Conservation (phyloP, 495 filamentous ascomycete genomes). For the Lentithecium fluviatile region DNA sequence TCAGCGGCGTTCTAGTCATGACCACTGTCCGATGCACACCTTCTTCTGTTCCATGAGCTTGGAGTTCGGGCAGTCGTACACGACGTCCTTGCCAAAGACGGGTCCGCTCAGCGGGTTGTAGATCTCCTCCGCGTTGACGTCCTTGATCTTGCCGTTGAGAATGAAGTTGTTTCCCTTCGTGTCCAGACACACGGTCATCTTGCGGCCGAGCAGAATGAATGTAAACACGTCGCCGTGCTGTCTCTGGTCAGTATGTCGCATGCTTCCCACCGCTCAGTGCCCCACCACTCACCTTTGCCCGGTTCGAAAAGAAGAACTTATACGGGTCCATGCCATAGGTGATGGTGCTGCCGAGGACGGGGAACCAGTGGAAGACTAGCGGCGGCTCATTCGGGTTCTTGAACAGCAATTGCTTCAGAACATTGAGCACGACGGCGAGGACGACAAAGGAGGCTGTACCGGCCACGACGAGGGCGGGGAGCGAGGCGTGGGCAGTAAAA, state of each 20-base stretch:
- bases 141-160: conserved; percentile 60
- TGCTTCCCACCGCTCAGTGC: background rate
- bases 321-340: conserved; percentile 65
- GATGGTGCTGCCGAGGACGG: conserved; percentile 62
- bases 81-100: conserved; percentile 63
- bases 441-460: conserved; percentile 33
- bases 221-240: conserved; percentile 66
- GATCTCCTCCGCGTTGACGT: conserved; percentile 65
- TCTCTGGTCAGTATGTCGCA: background rate
- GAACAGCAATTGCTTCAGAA: conserved; percentile 45
- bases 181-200: conserved; percentile 61
- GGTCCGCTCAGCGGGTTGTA: conserved; percentile 62
- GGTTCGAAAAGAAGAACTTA: conserved; percentile 58
- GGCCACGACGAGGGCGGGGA: conserved; percentile 21
- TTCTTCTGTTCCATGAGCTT: conserved; percentile 72
- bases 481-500: conserved; percentile 13
- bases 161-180: conserved; percentile 65
- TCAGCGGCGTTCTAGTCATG: background rate
- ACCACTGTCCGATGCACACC: conserved; percentile 32
- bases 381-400: conserved; percentile 56
- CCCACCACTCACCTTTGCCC: conserved; percentile 44
- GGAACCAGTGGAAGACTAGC: conserved; percentile 65
- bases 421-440: conserved; percentile 37
- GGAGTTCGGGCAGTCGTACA: conserved; percentile 65
- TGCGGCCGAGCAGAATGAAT: conserved; percentile 63